phyloP scores from a whole-genome alignment of 805 yeast genomes.

The Metschnikowia hibisci region DNA sequence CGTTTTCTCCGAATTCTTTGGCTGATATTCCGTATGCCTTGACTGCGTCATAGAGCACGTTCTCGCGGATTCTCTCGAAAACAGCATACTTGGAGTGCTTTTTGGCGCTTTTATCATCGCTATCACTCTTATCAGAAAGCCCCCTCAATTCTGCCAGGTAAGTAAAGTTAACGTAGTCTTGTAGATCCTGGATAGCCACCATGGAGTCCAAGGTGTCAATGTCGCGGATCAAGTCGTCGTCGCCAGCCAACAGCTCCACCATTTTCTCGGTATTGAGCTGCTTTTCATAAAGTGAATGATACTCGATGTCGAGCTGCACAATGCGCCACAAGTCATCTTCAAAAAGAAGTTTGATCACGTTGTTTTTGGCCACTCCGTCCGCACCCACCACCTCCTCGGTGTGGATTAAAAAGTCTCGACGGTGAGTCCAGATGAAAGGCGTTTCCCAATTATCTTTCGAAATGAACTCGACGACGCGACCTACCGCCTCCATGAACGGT shows the following conservation, averaged over 20 bases:
- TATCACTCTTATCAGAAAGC: constrained; percentile 20
- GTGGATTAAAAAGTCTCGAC: constrained; percentile 78
- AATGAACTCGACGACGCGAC: constrained; percentile 65
- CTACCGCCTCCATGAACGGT: constrained; percentile 67
- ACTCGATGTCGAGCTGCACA: constrained; percentile 80
- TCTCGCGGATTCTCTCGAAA: constrained; percentile 63
- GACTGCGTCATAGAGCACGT: constrained; percentile 62
- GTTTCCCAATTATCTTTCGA: constrained; percentile 81
- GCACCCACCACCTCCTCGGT: constrained; percentile 44
- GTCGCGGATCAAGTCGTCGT: constrained; percentile 55
- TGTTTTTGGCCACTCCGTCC: constrained; percentile 32
- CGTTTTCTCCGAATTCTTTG: constrained; percentile 77
- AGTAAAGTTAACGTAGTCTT: constrained; percentile 75
- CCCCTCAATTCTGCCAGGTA: constrained; percentile 60
- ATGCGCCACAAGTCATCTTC: constrained; percentile 94
- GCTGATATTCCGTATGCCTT: constrained; percentile 74
- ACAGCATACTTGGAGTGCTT: constrained; percentile 58
- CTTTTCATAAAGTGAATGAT: constrained; percentile 78
- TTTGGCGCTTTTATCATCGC: constrained; percentile 27
- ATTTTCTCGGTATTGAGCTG: constrained; percentile 58
- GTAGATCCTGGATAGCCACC: constrained; percentile 81
- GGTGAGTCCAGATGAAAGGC: constrained; percentile 92
- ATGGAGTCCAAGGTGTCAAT: constrained; percentile 55
- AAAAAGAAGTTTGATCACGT: constrained; percentile 50
- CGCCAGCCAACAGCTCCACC: constrained; percentile 48